Evolutionary conservation across 805 yeast species (phyloP).

Genomic region (Schwanniomyces yamadae): DNA sequence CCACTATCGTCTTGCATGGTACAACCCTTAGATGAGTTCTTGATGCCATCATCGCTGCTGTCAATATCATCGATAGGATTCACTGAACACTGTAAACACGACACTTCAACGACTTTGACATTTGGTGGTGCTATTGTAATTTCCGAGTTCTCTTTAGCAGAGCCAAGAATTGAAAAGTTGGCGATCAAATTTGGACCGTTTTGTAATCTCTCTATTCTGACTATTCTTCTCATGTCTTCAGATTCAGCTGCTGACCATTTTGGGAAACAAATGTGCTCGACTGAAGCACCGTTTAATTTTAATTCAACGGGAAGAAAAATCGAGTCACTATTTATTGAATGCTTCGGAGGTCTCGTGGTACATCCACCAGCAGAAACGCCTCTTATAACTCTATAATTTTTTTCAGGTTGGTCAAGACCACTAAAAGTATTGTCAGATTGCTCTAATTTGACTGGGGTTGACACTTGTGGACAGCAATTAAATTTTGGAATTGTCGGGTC

Average conservation of each 20-base stretch:
- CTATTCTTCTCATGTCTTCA: slow-evolving; percentile 53
- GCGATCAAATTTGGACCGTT: slow-evolving; percentile 46
- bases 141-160: slow-evolving; percentile 48
- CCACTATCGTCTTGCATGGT: slow-evolving; percentile 20
- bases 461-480: too few species aligned
- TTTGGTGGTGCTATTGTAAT: slow-evolving; percentile 39
- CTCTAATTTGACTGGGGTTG: too few species aligned
- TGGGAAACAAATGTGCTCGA: slow-evolving; percentile 50
- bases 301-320: slow-evolving; percentile 48
- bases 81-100: slow-evolving; percentile 51
- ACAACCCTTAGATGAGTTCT: slow-evolving; percentile 10
- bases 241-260: slow-evolving; percentile 48
- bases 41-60: slow-evolving; percentile 24
- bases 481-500: too few species aligned
- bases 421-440: too few species aligned
- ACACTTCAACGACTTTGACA: slow-evolving; percentile 55
- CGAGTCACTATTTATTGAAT: slow-evolving; percentile 25
- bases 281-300: slow-evolving; percentile 43
- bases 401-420: too few species aligned
- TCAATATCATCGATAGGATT: slow-evolving; percentile 29
- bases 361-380: slow-evolving; percentile 62
- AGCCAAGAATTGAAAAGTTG: slow-evolving; percentile 50
- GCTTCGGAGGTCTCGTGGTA: slow-evolving; percentile 54
- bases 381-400: slow-evolving; percentile 46
- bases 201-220: slow-evolving; percentile 57